Conservation (phyloP, 345 rosid genomes). For the Alliaria petiolata region DNA sequence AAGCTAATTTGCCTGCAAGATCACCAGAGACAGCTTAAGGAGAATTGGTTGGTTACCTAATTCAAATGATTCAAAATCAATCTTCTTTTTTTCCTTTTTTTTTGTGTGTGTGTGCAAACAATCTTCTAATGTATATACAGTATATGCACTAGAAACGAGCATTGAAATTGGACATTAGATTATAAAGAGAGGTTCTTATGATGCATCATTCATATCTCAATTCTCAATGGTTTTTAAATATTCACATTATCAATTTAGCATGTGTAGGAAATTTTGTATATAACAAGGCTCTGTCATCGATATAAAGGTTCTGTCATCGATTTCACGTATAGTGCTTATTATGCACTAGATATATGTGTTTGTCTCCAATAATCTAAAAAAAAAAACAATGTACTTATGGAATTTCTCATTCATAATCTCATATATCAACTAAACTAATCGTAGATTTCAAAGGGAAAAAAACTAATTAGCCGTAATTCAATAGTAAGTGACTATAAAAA, state of each 20-base stretch:
- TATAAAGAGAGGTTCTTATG: not conserved
- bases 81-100: too few species aligned
- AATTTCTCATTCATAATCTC: too few species aligned
- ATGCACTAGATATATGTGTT: too few species aligned
- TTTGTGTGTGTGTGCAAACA: too few species aligned
- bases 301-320: too few species aligned
- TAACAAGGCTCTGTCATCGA: not conserved
- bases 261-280: not conserved
- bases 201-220: not conserved
- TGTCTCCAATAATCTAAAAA: too few species aligned
- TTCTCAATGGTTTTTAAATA: not conserved
- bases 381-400: too few species aligned
- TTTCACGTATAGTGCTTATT: not conserved
- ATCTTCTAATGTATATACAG: not conserved
- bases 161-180: not conserved
- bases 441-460: too few species aligned
- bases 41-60: not conserved
- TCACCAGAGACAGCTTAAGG: not conserved
- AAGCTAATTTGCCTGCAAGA: conserved; percentile 23
- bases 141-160: not conserved
- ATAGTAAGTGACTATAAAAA: not conserved
- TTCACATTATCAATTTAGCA: not conserved
- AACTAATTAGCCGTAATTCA: too few species aligned
- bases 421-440: too few species aligned
- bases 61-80: not conserved